A percentile compares a stretch with the other conserved stretches of the same genome.
These are phyloP conservation scores for Aspergillus quadrilineatus DNA, from an alignment of 2,329 filamentous ascomycete species.

Conservation along the genomic window DNA sequence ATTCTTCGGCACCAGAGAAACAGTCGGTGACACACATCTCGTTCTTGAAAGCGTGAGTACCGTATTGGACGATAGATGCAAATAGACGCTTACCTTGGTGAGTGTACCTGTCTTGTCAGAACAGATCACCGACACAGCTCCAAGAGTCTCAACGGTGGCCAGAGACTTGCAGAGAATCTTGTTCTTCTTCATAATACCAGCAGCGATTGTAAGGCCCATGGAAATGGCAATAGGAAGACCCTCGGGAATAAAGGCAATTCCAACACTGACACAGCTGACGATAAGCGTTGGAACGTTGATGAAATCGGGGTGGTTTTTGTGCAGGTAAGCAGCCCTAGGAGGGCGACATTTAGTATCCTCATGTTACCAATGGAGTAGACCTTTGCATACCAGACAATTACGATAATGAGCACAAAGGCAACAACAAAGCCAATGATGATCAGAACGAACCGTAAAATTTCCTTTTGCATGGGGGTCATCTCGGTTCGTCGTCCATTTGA, in stretches of 20 bases:
- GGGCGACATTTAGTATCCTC: background rate
- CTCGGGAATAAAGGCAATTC: conserved; percentile 74
- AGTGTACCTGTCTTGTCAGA: conserved; percentile 69
- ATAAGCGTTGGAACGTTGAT: conserved; percentile 72
- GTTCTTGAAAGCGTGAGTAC: conserved; percentile 47
- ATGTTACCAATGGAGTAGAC: too few species aligned
- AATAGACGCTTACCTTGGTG: conserved; percentile 13
- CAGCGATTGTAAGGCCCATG: conserved; percentile 70
- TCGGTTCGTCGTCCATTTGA: conserved; percentile 68
- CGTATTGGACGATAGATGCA: background rate
- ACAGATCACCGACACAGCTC: conserved; percentile 70
- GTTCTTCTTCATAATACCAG: conserved; percentile 73
- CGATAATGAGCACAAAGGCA: conserved; percentile 50
- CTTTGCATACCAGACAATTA: conserved; percentile 60
- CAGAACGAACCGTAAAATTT: conserved; percentile 70
- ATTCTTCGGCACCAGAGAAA: conserved; percentile 51
- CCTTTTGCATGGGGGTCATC: conserved; percentile 68
- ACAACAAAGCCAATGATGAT: conserved; percentile 71
- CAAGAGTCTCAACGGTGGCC: conserved; percentile 74
- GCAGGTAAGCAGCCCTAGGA: conserved; percentile 66
- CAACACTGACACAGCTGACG: conserved; percentile 69
- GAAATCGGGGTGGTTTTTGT: conserved; percentile 64
- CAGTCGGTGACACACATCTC: conserved; percentile 72
- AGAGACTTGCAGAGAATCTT: conserved; percentile 77
- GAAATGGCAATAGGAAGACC: conserved; percentile 70